phyloP scores from a whole-genome alignment of 306 rosid genomes.

The Bauhinia variegata region DNA sequence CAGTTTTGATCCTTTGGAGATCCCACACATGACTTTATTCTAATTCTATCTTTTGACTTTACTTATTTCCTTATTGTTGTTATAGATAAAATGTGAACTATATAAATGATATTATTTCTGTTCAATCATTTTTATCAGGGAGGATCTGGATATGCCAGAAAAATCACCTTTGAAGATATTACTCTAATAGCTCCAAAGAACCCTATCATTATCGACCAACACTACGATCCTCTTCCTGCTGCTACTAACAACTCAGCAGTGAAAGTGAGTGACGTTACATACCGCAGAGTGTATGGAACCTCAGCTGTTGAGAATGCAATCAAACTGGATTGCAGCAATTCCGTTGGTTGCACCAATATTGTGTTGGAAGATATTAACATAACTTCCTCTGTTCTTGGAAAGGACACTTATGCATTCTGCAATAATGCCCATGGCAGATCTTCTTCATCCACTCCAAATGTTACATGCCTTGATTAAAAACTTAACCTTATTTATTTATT shows the following conservation, averaged over 20 bases:
- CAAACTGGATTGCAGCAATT: slow-evolving; percentile 31
- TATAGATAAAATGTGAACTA: neutral
- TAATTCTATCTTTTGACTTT: too few species aligned
- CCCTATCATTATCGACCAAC: slow-evolving; percentile 51
- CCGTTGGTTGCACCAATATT: slow-evolving; percentile 32
- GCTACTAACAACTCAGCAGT: too few species aligned
- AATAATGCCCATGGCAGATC: slow-evolving; percentile 31
- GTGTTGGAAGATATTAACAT: slow-evolving; percentile 27
- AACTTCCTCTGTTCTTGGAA: neutral
- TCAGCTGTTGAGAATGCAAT: slow-evolving; percentile 26
- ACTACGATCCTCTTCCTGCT: too few species aligned
- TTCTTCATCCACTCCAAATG: slow-evolving; percentile 7
- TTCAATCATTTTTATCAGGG: slow-evolving; percentile 35
- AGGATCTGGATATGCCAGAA: slow-evolving; percentile 57
- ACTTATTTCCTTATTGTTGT: too few species aligned
- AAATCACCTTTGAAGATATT: slow-evolving; percentile 51
- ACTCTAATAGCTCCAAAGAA: slow-evolving; percentile 10
- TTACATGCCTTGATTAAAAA: slow-evolving; percentile 43
- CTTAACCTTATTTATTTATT: too few species aligned
- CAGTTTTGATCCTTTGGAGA: too few species aligned
- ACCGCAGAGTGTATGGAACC: slow-evolving; percentile 40
- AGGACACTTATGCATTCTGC: slow-evolving; percentile 25
- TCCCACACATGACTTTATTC: too few species aligned
- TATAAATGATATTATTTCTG: neutral
- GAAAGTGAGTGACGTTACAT: slow-evolving; percentile 47